Base-by-base conservation (phyloP, 257 asterid species). In the Fraxinus cuspidata region DNA sequence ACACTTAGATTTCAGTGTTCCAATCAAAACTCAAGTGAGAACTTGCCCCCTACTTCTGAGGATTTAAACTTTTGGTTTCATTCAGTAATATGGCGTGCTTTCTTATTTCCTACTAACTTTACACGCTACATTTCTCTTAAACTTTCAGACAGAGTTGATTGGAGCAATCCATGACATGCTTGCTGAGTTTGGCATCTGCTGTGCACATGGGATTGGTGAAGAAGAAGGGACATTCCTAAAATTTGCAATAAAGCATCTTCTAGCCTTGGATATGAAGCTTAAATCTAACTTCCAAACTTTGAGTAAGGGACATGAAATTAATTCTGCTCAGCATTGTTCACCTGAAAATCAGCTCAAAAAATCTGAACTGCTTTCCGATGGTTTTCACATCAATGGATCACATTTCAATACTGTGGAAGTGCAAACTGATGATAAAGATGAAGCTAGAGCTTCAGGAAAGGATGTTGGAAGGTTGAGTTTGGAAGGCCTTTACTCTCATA, bases 181-280 rank as follows among this genome's bases (percentile, higher is more conserved):
- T 75, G 97, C 97, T 51, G 98, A 95, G 90, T 93, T 93, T 85
- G 98, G 97, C 66, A 86, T 95, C 85, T 95, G 99, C 88, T 95
- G 97, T 90, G 92, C 90, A 64, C 92, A 77, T 75, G 98, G 96
- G 74, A 85, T 79, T 85, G 88, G 86, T 76, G 97, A 95, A 83
- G 92, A 88, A 87, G 98, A 91, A 74, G 98, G 97, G 77, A 81
- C 94, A 78, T 95, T 93, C 87, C 84, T 95, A 78, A 90, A 93
- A 86, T 89, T 95, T 90, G 97, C 98, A 83, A 91, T 95, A 75
- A 93, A 93, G 87, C 97, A 91, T 85, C 90, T 95, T 42, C 84
- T 95, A 82, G 85, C 94, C 74, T 88, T 95, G 81, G 94, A 93
- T 85, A 93, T 95, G 99, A 93, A 93, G 81, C 96, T 95, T 77